These are phyloP conservation scores for Phytophthora sp. DNA, from an alignment of 352 stramenopile genomes.

Conservation along the genomic window DNA sequence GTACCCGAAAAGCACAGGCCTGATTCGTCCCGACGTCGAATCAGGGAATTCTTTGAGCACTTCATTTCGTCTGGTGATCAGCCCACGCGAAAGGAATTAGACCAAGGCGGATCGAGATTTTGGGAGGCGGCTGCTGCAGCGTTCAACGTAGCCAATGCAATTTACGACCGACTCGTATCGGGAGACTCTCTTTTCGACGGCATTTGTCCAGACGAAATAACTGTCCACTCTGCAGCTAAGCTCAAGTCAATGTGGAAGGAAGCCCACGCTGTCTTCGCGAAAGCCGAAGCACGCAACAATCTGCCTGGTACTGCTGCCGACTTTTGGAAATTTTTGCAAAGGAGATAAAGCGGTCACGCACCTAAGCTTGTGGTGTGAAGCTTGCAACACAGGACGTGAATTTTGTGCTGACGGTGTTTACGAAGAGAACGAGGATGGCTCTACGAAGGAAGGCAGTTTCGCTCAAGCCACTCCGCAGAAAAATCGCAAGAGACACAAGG, in stretches of 20 bases:
- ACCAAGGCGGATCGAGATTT: background rate
- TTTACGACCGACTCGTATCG: background rate
- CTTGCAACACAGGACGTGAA: background rate
- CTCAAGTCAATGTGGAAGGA: background rate
- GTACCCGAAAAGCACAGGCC: too few relatives aligned
- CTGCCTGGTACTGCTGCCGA: background rate
- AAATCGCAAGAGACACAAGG: background rate
- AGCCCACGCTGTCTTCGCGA: background rate
- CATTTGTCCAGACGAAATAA: background rate
- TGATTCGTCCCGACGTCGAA: too few relatives aligned
- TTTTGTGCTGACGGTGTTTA: background rate
- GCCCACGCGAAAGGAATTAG: background rate
- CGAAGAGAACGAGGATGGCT: background rate
- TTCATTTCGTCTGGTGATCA: conserved; percentile 10
- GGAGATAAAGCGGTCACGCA: background rate
- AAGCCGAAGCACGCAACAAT: background rate
- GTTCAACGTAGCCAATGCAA: background rate
- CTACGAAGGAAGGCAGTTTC: background rate
- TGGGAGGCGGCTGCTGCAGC: background rate
- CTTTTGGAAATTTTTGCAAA: background rate
- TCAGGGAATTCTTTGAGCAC: too few relatives aligned
- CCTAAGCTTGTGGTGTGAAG: background rate
- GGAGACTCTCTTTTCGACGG: background rate
- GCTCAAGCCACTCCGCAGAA: background rate
- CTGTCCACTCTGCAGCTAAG: background rate